Evolutionary conservation across 129 eudicot species (phyloP).

Genomic region (Dittrichia graveolens): DNA sequence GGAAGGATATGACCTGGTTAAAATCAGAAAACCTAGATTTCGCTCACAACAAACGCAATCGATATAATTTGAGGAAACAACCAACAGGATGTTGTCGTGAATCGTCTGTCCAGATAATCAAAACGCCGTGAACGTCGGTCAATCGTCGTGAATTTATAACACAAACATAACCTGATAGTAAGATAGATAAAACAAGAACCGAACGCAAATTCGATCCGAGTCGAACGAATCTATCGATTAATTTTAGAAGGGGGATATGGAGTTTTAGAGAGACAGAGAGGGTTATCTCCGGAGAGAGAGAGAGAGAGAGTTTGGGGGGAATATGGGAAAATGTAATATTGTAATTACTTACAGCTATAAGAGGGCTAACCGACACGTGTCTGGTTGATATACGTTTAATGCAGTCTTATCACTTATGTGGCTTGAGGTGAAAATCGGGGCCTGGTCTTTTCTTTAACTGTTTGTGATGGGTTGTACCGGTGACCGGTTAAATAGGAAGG

Average conservation of each 20-base stretch:
- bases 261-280: conserved; percentile 16
- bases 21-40: conserved; percentile 32
- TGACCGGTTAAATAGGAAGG: conserved; percentile 25
- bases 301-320: conserved; percentile 22
- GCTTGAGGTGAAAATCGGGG: background rate
- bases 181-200: conserved; percentile 13
- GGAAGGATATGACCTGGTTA: conserved; percentile 28
- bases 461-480: conserved; percentile 45
- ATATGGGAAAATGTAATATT: conserved; percentile 24
- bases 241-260: conserved; percentile 25
- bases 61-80: conserved; percentile 27
- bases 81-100: background rate
- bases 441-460: conserved; percentile 8
- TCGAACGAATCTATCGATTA: conserved; percentile 41
- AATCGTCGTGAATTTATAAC: conserved; percentile 16
- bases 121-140: conserved; percentile 15
- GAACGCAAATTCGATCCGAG: conserved; percentile 30
- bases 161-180: conserved; percentile 24
- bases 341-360: conserved; percentile 16
- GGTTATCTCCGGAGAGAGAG: conserved; percentile 39
- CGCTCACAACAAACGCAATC: conserved; percentile 34
- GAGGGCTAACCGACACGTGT: conserved; percentile 38
- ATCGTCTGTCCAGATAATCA: conserved; percentile 14
- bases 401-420: conserved; percentile 13
- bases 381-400: conserved; percentile 28